phyloP scores from a whole-genome alignment of 169 alveolate species.

The Cryptosporidium sp. region DNA sequence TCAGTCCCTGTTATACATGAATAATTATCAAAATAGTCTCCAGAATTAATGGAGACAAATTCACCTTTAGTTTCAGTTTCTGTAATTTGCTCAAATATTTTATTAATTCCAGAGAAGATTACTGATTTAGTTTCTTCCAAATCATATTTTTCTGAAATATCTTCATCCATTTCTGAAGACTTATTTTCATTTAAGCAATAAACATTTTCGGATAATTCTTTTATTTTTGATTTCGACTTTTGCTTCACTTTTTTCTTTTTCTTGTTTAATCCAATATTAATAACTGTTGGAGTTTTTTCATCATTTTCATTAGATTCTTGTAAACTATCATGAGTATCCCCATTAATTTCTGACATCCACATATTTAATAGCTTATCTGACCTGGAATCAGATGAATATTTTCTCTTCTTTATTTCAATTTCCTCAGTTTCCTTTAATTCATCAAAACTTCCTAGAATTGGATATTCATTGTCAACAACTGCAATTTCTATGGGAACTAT shows the following conservation, averaged over 20 bases:
- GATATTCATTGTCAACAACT: slow-evolving; percentile 24
- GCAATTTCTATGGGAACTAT: slow-evolving; percentile 34
- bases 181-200: neutral
- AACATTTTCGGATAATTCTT: neutral
- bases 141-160: neutral
- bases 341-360: slow-evolving; percentile 27
- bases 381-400: slow-evolving; percentile 41
- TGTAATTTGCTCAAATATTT: neutral
- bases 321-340: neutral
- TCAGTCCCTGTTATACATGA: slow-evolving; percentile 23
- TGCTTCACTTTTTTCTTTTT: slow-evolving; percentile 14
- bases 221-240: slow-evolving; percentile 32
- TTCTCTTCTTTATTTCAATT: slow-evolving; percentile 38
- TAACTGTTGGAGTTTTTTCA: slow-evolving; percentile 18
- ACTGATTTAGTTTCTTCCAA: slow-evolving; percentile 4
- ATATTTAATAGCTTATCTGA: slow-evolving; percentile 36
- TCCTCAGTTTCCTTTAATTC: neutral
- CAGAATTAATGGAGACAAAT: neutral
- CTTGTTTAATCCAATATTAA: neutral
- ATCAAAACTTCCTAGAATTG: neutral
- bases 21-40: neutral
- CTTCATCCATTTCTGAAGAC: neutral
- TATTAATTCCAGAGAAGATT: neutral
- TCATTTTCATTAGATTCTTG: neutral
- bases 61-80: neutral